Base-by-base conservation (phyloP, 1,284 basidiomycete species). In the Puccinia triticina region DNA sequence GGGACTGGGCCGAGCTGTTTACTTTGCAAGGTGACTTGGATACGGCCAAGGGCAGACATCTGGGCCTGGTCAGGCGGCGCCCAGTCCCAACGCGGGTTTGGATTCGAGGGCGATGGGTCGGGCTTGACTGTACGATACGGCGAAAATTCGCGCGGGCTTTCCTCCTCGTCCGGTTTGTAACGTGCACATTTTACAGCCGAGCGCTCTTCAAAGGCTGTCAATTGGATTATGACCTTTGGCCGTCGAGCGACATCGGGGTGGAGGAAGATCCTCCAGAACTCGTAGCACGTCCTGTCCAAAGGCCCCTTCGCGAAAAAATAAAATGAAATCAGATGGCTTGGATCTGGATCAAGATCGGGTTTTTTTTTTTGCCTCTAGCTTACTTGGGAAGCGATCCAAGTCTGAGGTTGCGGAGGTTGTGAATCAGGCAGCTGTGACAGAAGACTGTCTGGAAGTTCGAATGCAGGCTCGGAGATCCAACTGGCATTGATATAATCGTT, bases 351-450 rank as follows among this genome's bases (percentile, higher is more conserved):
- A n/a, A 34, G 14, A 34, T 61, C 16, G 77, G 37, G 16, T 34
- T 8, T 2, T 34, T n/a, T 23, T 61, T 37, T 14, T 46, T 61
- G 50, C 74, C 10, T 64, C 50, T 18, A 43, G 78, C 72, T 73
- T 55, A 85, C 86, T 86, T 94, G 93, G 0, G 92, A 90, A 12
- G 93, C 93, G 82, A 95, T 92, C 92, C 93, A 93, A 90, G 91
- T 85, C 91, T 61, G 59, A 61, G n/a, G 1, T 66, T 66, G 21
- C 2, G 14, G 46, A 34, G 18, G 29, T 29, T n/a, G 29, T 12
- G 26, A 29, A 67, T 69, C 37, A 23, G 21, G 40, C n/a, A 43
- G n/a, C 3, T 74, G 48, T 32, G 50, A 23, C 8, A 50, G 48
- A 50, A 50, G 48, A 50, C 18, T 2, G 48, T 14, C 48, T 16